Base-by-base conservation (phyloP, 2,329 filamentous ascomycete species). In the Cryphonectria radicalis region DNA sequence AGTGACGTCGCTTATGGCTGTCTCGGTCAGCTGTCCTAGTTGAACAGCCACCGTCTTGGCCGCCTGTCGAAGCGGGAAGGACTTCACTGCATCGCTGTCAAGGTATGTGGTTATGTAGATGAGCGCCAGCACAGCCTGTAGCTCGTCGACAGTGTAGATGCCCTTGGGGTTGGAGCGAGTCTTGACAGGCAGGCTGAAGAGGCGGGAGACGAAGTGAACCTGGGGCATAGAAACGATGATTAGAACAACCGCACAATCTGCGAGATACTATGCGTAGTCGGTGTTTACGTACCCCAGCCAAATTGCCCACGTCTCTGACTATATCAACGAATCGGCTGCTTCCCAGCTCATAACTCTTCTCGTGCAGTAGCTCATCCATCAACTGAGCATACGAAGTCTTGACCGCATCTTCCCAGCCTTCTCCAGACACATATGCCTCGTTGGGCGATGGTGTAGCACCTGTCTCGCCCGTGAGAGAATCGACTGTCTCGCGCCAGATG, bases 301-400 rank as follows among this genome's bases (percentile, higher is more conserved):
- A 80, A 77, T 93, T 93, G 37, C 88, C 90, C 0, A 93, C 87
- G 69, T 93, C 90, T 35, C 90, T 87, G 13, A 93, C 83, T 4
- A 95, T 84, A 75, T 96, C 93, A 57, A 94, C 87, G 77, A 93
- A 90, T 67, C 87, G 87, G 69, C 86, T 84, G 11, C 86, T 86
- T 0, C 79, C 81, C 40, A 95, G 85, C 70, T 85, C 86, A 79
- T 89, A 92, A 60, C 88, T 88, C 78, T 93, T 92, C 40, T 89
- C 85, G 0, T 82, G 78, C 28, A 97, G 83, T 3, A 96, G 84
- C 40, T 86, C 82, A 66, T 88, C 81, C 0, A 88, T 90, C 19
- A 88, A 90, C 43, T 87, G 82, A 14, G 89, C 84, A 78, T 92
- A 94, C 76, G 94, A 94, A 0, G 82, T 80, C 81, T 90, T 91